Evolutionary conservation across 2,329 filamentous ascomycete genomes (phyloP).

Genomic region (Delphinella strobiligena): DNA sequence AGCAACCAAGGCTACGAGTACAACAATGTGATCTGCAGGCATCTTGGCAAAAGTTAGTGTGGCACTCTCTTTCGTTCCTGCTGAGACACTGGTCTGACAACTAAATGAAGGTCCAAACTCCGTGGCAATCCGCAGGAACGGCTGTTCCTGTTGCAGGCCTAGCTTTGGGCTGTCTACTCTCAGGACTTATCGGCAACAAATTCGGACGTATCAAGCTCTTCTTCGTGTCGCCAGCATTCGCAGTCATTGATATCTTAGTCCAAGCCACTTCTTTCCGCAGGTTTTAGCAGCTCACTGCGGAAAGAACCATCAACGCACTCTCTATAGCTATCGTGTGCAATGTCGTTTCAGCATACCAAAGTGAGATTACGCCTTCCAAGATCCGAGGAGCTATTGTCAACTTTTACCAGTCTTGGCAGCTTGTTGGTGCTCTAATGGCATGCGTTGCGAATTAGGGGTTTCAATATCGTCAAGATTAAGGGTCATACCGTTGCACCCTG

Average conservation of each 20-base stretch:
- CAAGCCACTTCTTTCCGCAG: not conserved
- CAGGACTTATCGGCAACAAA: not conserved
- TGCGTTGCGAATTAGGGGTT: not conserved
- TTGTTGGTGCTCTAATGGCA: not conserved
- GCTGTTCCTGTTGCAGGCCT: not conserved
- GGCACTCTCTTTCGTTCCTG: too few species aligned
- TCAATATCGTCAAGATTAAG: not conserved
- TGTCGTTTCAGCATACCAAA: constrained; percentile 28
- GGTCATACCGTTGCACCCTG: not conserved
- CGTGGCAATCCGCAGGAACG: not conserved
- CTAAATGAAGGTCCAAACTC: not conserved
- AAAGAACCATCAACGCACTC: not conserved
- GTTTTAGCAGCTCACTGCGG: not conserved
- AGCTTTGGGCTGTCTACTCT: not conserved
- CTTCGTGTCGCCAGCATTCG: not conserved
- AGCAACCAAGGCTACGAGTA: too few species aligned
- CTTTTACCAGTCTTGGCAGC: constrained; percentile 62
- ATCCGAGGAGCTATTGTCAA: constrained; percentile 60
- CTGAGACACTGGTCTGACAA: too few species aligned
- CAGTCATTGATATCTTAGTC: not conserved
- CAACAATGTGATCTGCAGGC: too few species aligned
- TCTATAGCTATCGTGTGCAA: not conserved
- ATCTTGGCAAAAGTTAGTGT: too few species aligned
- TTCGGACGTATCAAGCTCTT: not conserved
- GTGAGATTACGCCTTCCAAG: constrained; percentile 34